These are phyloP conservation scores for Passiflora organensis DNA, from an alignment of 345 rosid genomes.

Conservation along the genomic window DNA sequence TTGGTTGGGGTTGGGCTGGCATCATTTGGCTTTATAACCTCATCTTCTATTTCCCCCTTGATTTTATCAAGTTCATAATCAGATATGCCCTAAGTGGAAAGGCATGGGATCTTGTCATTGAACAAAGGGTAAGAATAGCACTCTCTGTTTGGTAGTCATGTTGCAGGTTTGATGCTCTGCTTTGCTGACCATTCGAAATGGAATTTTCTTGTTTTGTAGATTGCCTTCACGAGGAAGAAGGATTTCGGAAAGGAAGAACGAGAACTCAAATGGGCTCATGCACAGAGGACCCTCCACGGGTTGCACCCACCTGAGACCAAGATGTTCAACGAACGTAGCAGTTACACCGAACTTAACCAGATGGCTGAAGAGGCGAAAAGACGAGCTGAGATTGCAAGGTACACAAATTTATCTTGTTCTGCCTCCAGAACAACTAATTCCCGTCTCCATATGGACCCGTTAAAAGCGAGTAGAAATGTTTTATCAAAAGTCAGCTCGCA, in stretches of 20 bases:
- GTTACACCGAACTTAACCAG: slow-evolving; percentile 80
- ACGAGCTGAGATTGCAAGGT: slow-evolving; percentile 98
- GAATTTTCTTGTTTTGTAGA: slow-evolving; percentile 35
- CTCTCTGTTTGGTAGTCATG: neutral
- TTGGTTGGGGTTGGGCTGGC: slow-evolving; percentile 79
- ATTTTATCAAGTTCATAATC: slow-evolving; percentile 78
- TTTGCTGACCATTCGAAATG: slow-evolving; percentile 8
- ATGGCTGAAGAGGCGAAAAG: slow-evolving; percentile 98
- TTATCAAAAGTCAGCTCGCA: too few species aligned
- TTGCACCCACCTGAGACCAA: slow-evolving; percentile 88
- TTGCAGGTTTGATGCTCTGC: neutral
- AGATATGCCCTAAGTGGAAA: slow-evolving; percentile 90
- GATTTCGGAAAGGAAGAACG: slow-evolving; percentile 97
- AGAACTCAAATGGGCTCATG: slow-evolving; percentile 99
- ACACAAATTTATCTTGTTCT: neutral
- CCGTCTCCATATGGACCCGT: too few species aligned
- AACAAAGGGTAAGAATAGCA: slow-evolving; percentile 74
- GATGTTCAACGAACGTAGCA: slow-evolving; percentile 42
- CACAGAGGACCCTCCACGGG: slow-evolving; percentile 94
- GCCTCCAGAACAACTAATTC: too few species aligned
- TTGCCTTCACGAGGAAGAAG: slow-evolving; percentile 95
- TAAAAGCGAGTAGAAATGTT: too few species aligned
- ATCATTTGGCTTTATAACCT: slow-evolving; percentile 67
- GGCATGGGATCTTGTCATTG: slow-evolving; percentile 99
- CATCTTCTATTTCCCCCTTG: slow-evolving; percentile 65